Conservation (phyloP, 139 green algal genomes). For the Micractinium sp. region DNA sequence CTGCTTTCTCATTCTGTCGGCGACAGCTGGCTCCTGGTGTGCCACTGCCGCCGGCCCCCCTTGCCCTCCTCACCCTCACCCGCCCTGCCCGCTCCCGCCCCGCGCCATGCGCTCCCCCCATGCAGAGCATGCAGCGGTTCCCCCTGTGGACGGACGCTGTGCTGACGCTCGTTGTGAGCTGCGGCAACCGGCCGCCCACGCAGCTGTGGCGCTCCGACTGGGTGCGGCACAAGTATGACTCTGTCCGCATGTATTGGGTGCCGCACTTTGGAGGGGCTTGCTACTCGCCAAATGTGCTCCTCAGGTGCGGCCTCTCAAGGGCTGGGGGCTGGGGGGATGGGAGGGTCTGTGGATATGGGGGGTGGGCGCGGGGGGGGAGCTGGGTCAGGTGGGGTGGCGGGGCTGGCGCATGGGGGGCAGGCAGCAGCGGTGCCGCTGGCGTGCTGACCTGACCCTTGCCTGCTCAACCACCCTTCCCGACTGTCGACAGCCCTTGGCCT, state of each 20-base stretch:
- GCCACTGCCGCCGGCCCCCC: too few relatives aligned
- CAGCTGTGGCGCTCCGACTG: constrained; percentile 31
- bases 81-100: too few relatives aligned
- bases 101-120: too few relatives aligned
- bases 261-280: constrained; percentile 26
- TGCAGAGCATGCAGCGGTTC: constrained; percentile 24
- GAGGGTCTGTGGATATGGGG: background rate
- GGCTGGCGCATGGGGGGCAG: too few relatives aligned
- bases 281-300: constrained; percentile 2
- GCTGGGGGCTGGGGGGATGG: background rate
- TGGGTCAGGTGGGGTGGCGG: too few relatives aligned
- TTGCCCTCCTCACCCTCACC: too few relatives aligned
- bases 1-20: too few relatives aligned
- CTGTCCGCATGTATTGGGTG: constrained; percentile 29
- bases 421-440: too few relatives aligned
- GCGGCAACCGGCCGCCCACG: constrained; percentile 17
- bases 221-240: constrained; percentile 30
- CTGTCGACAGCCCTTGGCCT: too few relatives aligned
- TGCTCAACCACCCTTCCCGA: too few relatives aligned
- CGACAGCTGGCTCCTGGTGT: too few relatives aligned
- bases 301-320: background rate
- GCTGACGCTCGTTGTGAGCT: background rate
- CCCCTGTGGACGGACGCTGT: constrained; percentile 23
- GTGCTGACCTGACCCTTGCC: too few relatives aligned
- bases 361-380: background rate